phyloP scores from a whole-genome alignment of 2,329 filamentous ascomycete genomes.

The Knoxdaviesia proteae region DNA sequence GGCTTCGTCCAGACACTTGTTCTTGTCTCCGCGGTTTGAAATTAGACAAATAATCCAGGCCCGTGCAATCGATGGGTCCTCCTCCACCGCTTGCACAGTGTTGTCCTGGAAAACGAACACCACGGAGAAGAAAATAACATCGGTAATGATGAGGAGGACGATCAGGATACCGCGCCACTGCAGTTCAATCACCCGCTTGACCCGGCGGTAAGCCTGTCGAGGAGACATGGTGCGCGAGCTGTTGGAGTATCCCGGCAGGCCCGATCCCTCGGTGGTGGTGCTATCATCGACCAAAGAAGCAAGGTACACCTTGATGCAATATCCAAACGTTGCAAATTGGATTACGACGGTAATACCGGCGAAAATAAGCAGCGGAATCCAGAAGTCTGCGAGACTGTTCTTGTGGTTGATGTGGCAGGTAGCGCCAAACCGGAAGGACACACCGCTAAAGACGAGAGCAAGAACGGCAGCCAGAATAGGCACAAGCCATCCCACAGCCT shows the following conservation, averaged over 20 bases:
- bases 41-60: constrained; percentile 60
- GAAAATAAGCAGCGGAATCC: constrained; percentile 72
- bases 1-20: constrained; percentile 42
- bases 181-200: constrained; percentile 68
- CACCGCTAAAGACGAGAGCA: constrained; percentile 67
- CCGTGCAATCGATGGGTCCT: constrained; percentile 28
- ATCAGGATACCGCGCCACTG: constrained; percentile 91
- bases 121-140: constrained; percentile 85
- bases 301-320: constrained; percentile 90
- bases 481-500: constrained; percentile 66
- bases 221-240: constrained; percentile 63
- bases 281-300: constrained; percentile 58
- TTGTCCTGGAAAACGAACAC: constrained; percentile 79
- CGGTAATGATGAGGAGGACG: constrained; percentile 70
- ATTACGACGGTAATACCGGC: constrained; percentile 55
- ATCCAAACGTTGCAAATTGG: constrained; percentile 69
- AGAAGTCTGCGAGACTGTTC: constrained; percentile 66
- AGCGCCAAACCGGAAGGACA: constrained; percentile 80
- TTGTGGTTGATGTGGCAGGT: constrained; percentile 89
- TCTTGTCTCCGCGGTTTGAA: constrained; percentile 33
- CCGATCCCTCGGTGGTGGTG: constrained; percentile 48
- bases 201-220: constrained; percentile 68
- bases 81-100: constrained; percentile 36
- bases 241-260: constrained; percentile 52
- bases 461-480: constrained; percentile 55